Conservation (phyloP, 2,329 filamentous ascomycete genomes). For the Didymella lethalis region DNA sequence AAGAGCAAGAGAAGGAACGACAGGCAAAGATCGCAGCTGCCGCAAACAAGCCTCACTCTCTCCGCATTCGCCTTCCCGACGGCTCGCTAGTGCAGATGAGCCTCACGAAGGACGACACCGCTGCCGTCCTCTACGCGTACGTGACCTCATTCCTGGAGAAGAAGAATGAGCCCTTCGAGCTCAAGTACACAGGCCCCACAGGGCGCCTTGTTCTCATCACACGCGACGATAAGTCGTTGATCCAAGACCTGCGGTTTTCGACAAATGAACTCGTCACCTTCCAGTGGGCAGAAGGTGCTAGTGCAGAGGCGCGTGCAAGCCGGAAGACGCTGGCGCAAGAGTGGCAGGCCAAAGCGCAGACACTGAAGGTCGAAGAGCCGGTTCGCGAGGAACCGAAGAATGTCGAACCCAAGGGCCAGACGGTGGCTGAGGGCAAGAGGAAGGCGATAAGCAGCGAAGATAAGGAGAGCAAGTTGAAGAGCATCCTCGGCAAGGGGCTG, state of each 20-base stretch:
- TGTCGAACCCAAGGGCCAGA: constrained; percentile 21
- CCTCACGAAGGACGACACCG: constrained; percentile 74
- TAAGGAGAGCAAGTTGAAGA: constrained; percentile 53
- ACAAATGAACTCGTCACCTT: constrained; percentile 78
- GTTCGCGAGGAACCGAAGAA: constrained; percentile 20
- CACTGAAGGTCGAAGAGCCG: constrained; percentile 70
- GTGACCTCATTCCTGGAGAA: constrained; percentile 75
- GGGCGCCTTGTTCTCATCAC: constrained; percentile 56
- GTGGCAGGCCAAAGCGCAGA: constrained; percentile 67
- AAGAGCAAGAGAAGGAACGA: constrained; percentile 71
- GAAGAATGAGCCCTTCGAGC: constrained; percentile 71
- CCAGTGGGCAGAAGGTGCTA: constrained; percentile 72
- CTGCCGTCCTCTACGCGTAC: constrained; percentile 74
- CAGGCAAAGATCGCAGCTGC: constrained; percentile 71
- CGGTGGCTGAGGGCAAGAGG: constrained; percentile 43
- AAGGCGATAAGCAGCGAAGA: constrained; percentile 46
- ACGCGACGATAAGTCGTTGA: constrained; percentile 64
- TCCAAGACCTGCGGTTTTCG: constrained; percentile 74
- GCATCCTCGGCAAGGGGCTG: constrained; percentile 46
- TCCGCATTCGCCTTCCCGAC: constrained; percentile 89
- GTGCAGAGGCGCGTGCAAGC: constrained; percentile 62
- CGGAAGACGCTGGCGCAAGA: constrained; percentile 67
- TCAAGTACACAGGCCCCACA: constrained; percentile 69
- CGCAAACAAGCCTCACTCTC: constrained; percentile 65
- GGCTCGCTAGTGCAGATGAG: constrained; percentile 77